Base-by-base conservation (phyloP, 306 rosid species). In the Gleditsia sinensis region DNA sequence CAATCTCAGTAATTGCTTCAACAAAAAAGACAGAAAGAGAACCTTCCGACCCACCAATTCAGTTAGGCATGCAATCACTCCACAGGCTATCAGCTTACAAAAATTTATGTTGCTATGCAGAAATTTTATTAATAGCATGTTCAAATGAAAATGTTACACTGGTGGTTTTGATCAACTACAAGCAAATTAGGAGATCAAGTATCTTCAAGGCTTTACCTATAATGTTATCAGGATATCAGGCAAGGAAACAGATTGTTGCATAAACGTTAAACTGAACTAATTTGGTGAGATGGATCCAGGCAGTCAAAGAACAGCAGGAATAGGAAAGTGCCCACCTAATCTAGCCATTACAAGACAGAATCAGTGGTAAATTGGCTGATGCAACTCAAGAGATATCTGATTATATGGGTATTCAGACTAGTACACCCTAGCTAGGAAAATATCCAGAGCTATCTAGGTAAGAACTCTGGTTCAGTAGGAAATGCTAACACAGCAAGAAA, bases 1-100 rank as follows among this genome's bases (percentile, higher is more conserved):
- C 8, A 74, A 69, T 49, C 16, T 40, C 74, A 64, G 50, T 9
- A 75, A 54, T 33, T 30, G 30, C 27, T 17, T 33, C 30, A 68
- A 49, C 11, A 48, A 30, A 58, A 48, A 21, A 17, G 58, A 48
- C 2, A 30, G 17, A 46, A 49, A 20, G 24, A 17, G 61, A 21
- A 68, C 20, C 48, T 12, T 50, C 21, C 21, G 17, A n/a, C 21
- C 33, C 46, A 13, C 51, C 51, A 11, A 51, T 19, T 20, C 36
- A 55, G 20, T 0, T 27, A 53, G 62, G 17, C 36, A 27, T 25
- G 23, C 12, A 27, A 46, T 39, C 20, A 20, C 4, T 2, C 75
- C 46, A 11, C 64, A 21, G 1, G n/a, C 51, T 25, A 23, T 25
- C 21, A 45, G 72, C 37, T 9, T 45, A n/a, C 6, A 9, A 45